Evolutionary conservation across 495 filamentous ascomycete genomes (phyloP).

Genomic region (Aspergillus steynii): DNA sequence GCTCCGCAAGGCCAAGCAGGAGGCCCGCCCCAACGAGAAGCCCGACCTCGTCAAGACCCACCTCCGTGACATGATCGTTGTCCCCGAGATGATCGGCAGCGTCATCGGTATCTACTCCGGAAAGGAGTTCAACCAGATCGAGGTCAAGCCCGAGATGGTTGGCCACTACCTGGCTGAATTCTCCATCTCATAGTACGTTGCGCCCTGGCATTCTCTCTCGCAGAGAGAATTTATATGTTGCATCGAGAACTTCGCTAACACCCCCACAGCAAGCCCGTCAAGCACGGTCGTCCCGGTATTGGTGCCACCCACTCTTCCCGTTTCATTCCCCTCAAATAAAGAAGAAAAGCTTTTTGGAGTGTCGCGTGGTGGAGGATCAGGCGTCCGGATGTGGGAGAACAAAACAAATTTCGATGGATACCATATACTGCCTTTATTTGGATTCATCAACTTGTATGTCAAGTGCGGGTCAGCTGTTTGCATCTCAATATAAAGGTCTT

Average conservation of each 20-base stretch:
- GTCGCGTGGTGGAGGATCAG: constrained; percentile 40
- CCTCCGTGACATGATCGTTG: constrained; percentile 98
- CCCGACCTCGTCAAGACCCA: constrained; percentile 98
- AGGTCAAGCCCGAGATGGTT: constrained; percentile 99
- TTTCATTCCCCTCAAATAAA: constrained; percentile 99
- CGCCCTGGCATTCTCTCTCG: constrained; percentile 24
- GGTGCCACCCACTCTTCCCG: constrained; percentile 99
- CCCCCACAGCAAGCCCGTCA: constrained; percentile 87
- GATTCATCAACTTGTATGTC: constrained; percentile 49
- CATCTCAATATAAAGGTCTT: constrained; percentile 52
- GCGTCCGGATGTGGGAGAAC: constrained; percentile 36
- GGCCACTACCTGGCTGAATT: constrained; percentile 99
- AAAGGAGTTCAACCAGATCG: constrained; percentile 99
- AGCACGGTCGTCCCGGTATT: constrained; percentile 99
- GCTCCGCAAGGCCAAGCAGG: constrained; percentile 99
- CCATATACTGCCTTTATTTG: constrained; percentile 31
- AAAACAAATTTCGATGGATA: constrained; percentile 38
- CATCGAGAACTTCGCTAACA: constrained; percentile 33
- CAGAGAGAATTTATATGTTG: background rate
- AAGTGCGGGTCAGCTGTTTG: constrained; percentile 49
- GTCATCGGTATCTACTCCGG: constrained; percentile 99
- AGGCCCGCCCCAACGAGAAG: constrained; percentile 99
- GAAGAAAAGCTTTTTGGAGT: constrained; percentile 46
- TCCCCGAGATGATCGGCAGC: constrained; percentile 97
- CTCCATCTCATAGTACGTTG: constrained; percentile 96